Evolutionary conservation across 805 yeast genomes (phyloP).

Genomic region (Brettanomyces nanus): DNA sequence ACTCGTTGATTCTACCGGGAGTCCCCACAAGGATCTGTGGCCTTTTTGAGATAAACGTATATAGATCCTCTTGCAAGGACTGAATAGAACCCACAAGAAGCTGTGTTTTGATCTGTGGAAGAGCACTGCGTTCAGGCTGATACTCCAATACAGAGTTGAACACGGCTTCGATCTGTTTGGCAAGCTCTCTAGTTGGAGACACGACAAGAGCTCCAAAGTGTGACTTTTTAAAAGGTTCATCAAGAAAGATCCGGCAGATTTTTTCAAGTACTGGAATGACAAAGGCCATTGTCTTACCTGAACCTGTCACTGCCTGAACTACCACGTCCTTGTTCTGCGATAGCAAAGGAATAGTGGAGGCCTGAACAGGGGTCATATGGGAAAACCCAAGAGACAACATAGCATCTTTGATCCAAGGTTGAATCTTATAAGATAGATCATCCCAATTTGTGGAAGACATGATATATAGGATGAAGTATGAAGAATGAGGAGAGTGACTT

Average conservation of each 20-base stretch:
- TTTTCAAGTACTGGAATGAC: slow-evolving; percentile 75
- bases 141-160: slow-evolving; percentile 49
- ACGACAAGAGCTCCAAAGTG: slow-evolving; percentile 65
- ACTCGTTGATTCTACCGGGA: slow-evolving; percentile 82
- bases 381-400: slow-evolving; percentile 66
- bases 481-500: too few relatives aligned
- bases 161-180: slow-evolving; percentile 65
- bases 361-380: slow-evolving; percentile 94
- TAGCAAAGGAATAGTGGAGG: slow-evolving; percentile 83
- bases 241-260: slow-evolving; percentile 26
- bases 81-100: slow-evolving; percentile 56
- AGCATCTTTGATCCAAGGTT: slow-evolving; percentile 69
- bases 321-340: slow-evolving; percentile 86
- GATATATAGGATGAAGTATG: too few relatives aligned
- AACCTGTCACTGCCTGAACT: slow-evolving; percentile 95
- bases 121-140: slow-evolving; percentile 45
- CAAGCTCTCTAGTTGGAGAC: slow-evolving; percentile 61
- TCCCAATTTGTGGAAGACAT: slow-evolving; percentile 53
- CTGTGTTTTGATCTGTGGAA: slow-evolving; percentile 41
- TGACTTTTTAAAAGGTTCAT: slow-evolving; percentile 41
- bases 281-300: slow-evolving; percentile 95
- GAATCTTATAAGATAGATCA: slow-evolving; percentile 40
- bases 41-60: slow-evolving; percentile 38
- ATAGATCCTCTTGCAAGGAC: slow-evolving; percentile 64
- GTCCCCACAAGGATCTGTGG: slow-evolving; percentile 86